phyloP scores from a whole-genome alignment of 2,329 filamentous ascomycete species.

The Diplodia mutila region DNA sequence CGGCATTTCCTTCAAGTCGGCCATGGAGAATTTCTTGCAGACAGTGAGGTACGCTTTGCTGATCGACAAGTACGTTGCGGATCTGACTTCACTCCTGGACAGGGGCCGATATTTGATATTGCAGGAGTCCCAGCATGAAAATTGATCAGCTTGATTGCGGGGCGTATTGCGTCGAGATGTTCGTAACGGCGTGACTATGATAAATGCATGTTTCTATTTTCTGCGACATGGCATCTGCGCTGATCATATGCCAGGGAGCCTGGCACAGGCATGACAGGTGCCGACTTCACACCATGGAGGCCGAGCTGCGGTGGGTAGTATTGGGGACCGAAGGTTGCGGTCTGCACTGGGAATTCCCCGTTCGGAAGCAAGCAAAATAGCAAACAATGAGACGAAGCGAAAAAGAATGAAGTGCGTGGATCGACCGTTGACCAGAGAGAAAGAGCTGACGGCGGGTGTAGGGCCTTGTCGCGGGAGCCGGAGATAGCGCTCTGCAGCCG shows the following conservation, averaged over 20 bases:
- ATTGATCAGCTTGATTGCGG: not conserved
- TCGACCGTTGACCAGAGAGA: not conserved
- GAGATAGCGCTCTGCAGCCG: conserved; percentile 15
- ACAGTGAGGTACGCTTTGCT: not conserved
- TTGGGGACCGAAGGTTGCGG: not conserved
- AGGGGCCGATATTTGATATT: not conserved
- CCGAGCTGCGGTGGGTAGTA: too few species aligned
- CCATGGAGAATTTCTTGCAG: not conserved
- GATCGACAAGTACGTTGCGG: not conserved
- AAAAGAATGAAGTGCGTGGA: not conserved
- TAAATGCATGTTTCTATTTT: not conserved
- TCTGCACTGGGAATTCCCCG: not conserved
- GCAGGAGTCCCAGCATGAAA: not conserved
- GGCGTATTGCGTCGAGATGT: not conserved
- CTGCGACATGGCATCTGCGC: not conserved
- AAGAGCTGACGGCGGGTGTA: not conserved
- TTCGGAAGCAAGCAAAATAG: not conserved
- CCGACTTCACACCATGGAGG: too few species aligned
- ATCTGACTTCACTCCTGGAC: not conserved
- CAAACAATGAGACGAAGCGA: not conserved
- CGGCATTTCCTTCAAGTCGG: too few species aligned
- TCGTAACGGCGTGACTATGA: not conserved
- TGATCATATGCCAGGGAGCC: not conserved
- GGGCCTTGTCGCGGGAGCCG: not conserved
- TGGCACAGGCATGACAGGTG: not conserved